phyloP scores from a whole-genome alignment of 805 yeast genomes.

The Aciculoconidium aculeatum region DNA sequence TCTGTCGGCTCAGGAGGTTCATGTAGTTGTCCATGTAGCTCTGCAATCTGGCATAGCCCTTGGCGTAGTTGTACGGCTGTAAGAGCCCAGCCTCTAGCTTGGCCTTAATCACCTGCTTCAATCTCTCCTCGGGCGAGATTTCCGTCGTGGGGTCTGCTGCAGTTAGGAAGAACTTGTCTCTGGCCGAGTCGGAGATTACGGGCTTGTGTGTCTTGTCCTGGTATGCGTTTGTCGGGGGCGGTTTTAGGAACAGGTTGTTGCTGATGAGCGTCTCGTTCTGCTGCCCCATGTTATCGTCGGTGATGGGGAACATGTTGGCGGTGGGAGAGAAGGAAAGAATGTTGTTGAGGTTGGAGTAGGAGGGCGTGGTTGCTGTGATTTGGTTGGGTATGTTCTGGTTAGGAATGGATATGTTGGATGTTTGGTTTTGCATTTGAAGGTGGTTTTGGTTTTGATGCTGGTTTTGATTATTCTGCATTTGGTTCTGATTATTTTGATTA shows the following conservation, averaged over 20 bases:
- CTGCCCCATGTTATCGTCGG: slow-evolving; percentile 4
- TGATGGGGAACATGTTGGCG: slow-evolving; percentile 14
- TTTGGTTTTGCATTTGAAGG: too few species aligned
- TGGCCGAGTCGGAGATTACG: slow-evolving; percentile 65
- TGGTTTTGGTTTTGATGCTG: too few species aligned
- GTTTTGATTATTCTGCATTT: too few species aligned
- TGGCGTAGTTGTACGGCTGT: slow-evolving; percentile 89
- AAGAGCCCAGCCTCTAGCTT: slow-evolving; percentile 88
- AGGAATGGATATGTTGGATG: too few species aligned
- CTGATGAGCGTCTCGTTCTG: slow-evolving; percentile 3
- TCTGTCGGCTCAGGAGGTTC: slow-evolving; percentile 75
- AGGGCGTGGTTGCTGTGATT: too few species aligned
- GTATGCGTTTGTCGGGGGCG: slow-evolving; percentile 17
- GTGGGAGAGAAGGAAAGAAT: slow-evolving; percentile 27
- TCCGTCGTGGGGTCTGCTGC: slow-evolving; percentile 97
- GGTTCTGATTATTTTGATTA: too few species aligned
- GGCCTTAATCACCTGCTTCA: slow-evolving; percentile 90
- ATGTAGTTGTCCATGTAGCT: slow-evolving; percentile 89
- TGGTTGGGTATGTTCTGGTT: too few species aligned
- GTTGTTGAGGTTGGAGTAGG: slow-evolving; percentile 12
- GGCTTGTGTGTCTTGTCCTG: slow-evolving; percentile 24
- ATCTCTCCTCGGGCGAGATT: slow-evolving; percentile 86
- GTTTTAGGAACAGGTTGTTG: slow-evolving; percentile 4
- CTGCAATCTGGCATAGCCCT: slow-evolving; percentile 86
- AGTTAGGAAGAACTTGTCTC: slow-evolving; percentile 88